Conservation (phyloP, 1,284 basidiomycete genomes). For the Grifola frondosa region DNA sequence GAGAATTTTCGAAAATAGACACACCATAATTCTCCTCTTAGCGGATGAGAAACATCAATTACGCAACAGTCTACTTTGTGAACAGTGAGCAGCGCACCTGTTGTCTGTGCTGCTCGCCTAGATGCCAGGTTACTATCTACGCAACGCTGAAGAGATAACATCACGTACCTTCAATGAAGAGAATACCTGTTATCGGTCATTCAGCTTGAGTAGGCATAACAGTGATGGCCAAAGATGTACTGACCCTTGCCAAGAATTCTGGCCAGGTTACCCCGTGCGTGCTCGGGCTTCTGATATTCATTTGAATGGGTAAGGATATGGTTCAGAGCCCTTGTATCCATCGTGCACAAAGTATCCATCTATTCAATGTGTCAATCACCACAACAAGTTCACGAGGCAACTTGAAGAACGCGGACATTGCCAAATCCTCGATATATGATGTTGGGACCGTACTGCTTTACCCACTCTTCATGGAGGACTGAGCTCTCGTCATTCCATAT, state of each 20-base stretch:
- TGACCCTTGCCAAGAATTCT: constrained; percentile 32
- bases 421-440: constrained; percentile 48
- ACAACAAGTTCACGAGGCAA: background rate
- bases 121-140: too few species aligned
- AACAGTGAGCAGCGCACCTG: constrained; percentile 7
- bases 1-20: too few species aligned
- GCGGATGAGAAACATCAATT: background rate
- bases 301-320: constrained; percentile 37
- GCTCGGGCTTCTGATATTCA: constrained; percentile 34
- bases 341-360: constrained; percentile 42
- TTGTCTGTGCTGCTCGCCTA: constrained; percentile 13
- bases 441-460: constrained; percentile 50
- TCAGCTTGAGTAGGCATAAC: background rate
- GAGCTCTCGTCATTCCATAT: constrained; percentile 41
- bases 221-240: background rate
- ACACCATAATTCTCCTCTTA: constrained; percentile 17
- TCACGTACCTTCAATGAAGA: constrained; percentile 11
- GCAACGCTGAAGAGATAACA: background rate
- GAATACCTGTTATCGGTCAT: constrained; percentile 13
- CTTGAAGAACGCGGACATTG: constrained; percentile 37
- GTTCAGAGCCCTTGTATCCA: constrained; percentile 36
- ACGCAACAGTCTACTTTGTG: too few species aligned
- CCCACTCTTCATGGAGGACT: constrained; percentile 53
- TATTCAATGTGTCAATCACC: constrained; percentile 20
- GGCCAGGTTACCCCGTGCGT: constrained; percentile 21